These are phyloP conservation scores for Flaveria brownii DNA, from an alignment of 129 eudicot species.

Conservation along the genomic window DNA sequence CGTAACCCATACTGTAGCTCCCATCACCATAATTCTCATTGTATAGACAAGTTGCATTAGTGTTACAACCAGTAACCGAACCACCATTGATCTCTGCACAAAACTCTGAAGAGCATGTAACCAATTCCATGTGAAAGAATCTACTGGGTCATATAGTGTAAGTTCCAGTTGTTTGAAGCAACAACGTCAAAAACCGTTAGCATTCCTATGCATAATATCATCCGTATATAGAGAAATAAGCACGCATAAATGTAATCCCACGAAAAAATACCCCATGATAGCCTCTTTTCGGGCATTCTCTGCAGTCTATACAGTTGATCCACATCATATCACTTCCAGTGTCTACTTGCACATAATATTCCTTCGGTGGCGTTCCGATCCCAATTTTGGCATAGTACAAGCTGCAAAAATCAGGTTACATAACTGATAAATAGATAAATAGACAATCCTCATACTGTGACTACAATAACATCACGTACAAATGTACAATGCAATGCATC, in stretches of 20 bases:
- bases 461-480: not conserved
- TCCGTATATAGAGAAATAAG: not conserved
- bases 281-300: conserved; percentile 50
- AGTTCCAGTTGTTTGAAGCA: conserved; percentile 67
- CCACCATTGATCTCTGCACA: conserved; percentile 70
- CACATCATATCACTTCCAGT: conserved; percentile 62
- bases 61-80: conserved; percentile 54
- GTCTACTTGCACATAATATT: conserved; percentile 60
- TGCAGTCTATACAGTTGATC: conserved; percentile 55
- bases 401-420: conserved; percentile 41
- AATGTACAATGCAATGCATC: not conserved
- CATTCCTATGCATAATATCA: conserved; percentile 6
- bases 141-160: conserved; percentile 64
- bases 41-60: conserved; percentile 64
- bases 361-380: conserved; percentile 80
- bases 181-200: conserved; percentile 26
- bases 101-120: conserved; percentile 62
- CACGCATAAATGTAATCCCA: not conserved
- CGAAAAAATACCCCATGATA: conserved; percentile 42
- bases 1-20: conserved; percentile 79
- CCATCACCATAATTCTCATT: conserved; percentile 89
- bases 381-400: conserved; percentile 86
- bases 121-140: conserved; percentile 63
- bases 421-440: conserved; percentile 16
- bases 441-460: not conserved